These are phyloP conservation scores for Coniochaeta sp. DNA, from an alignment of 2,329 filamentous ascomycete species.

Conservation along the genomic window DNA sequence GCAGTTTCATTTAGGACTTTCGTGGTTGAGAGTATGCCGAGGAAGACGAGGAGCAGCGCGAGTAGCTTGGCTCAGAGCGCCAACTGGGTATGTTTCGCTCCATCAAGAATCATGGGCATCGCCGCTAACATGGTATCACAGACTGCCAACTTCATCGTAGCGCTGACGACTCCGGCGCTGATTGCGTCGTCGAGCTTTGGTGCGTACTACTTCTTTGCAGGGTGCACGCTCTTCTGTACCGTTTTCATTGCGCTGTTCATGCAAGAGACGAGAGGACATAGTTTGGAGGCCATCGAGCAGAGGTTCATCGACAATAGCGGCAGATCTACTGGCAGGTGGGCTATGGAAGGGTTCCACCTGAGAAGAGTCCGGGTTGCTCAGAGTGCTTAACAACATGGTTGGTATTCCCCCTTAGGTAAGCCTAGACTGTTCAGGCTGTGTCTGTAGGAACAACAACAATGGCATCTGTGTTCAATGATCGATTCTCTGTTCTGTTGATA, in stretches of 20 bases:
- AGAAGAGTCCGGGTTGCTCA: not conserved
- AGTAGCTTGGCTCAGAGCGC: conserved; percentile 45
- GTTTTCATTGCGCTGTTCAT: conserved; percentile 29
- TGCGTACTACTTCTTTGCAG: conserved; percentile 38
- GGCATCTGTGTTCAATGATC: too few species aligned
- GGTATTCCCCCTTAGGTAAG: not conserved
- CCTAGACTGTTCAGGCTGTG: too few species aligned
- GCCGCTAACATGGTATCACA: conserved; percentile 7
- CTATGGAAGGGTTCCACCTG: not conserved
- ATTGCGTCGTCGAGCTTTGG: conserved; percentile 30
- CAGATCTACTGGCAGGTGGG: not conserved
- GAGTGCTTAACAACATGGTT: not conserved
- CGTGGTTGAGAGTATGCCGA: conserved; percentile 48
- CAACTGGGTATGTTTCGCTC: conserved; percentile 34
- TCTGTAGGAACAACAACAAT: not conserved
- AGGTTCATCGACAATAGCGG: not conserved
- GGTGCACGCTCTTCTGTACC: conserved; percentile 27
- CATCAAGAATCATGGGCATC: too few species aligned
- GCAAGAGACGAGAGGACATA: conserved; percentile 33
- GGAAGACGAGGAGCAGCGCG: conserved; percentile 44
- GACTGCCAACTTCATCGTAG: conserved; percentile 37
- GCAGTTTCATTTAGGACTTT: conserved; percentile 46
- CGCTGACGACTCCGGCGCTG: conserved; percentile 34
- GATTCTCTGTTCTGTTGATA: too few species aligned
- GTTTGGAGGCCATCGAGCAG: conserved; percentile 30